A percentile compares a stretch with the other conserved stretches of the same genome.
These are phyloP conservation scores for Fonsecaea multimorphosa DNA, from an alignment of 2,329 filamentous ascomycete species.

Conservation along the genomic window DNA sequence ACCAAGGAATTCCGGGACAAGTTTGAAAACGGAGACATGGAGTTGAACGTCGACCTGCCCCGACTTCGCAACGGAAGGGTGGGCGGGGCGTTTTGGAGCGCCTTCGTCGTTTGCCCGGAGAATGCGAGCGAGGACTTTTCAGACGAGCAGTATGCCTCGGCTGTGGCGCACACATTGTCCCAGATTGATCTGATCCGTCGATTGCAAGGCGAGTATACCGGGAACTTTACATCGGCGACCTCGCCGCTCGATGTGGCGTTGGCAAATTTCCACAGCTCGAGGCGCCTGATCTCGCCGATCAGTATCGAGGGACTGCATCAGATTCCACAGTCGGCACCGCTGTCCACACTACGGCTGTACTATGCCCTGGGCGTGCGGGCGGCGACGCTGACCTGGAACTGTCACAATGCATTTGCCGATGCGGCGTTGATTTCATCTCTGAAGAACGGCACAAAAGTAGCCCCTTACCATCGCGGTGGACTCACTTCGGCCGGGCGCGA, in stretches of 20 bases:
- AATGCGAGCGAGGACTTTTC: conserved; percentile 60
- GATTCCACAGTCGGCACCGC: conserved; percentile 76
- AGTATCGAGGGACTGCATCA: conserved; percentile 90
- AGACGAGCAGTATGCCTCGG: conserved; percentile 47
- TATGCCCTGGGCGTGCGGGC: conserved; percentile 83
- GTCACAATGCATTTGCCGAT: conserved; percentile 88
- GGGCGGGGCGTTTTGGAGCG: conserved; percentile 93
- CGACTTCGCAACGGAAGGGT: conserved; percentile 73
- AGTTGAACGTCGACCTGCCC: conserved; percentile 77
- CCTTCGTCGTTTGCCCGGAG: conserved; percentile 76
- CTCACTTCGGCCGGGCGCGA: conserved; percentile 72
- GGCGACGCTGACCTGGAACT: conserved; percentile 89
- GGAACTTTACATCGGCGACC: conserved; percentile 65
- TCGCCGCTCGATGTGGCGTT: conserved; percentile 63
- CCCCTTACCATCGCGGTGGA: conserved; percentile 61
- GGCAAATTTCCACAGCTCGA: conserved; percentile 61
- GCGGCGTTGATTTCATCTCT: conserved; percentile 69
- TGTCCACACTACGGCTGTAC: conserved; percentile 75
- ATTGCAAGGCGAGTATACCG: conserved; percentile 67
- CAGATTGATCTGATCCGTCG: conserved; percentile 77
- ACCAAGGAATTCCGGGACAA: conserved; percentile 71
- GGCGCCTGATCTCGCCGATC: conserved; percentile 75
- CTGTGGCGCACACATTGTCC: conserved; percentile 70
- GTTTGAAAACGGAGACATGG: conserved; percentile 73
- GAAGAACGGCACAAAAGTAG: conserved; percentile 44